Evolutionary conservation across 495 filamentous ascomycete species (phyloP).

Genomic region (Penicillium paxilli): DNA sequence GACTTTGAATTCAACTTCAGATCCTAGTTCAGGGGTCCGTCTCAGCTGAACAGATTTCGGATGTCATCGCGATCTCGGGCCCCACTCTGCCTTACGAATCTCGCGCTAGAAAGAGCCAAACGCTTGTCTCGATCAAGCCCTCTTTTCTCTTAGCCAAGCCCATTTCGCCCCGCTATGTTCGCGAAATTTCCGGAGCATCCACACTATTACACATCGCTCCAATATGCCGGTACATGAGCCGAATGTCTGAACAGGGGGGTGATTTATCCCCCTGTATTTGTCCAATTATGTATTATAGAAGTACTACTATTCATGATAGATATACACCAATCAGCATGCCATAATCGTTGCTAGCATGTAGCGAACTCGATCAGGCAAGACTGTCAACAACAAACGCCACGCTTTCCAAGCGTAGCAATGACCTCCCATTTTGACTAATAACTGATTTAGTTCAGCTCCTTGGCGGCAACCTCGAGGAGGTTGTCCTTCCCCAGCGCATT

Average conservation of each 20-base stretch:
- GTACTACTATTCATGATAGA: background rate
- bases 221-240: background rate
- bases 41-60: background rate
- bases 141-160: background rate
- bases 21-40: background rate
- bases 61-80: background rate
- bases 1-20: too few relatives aligned
- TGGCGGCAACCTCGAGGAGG: conserved; percentile 40
- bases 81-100: background rate
- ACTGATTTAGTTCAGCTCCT: conserved; percentile 8
- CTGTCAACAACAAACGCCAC: too few relatives aligned
- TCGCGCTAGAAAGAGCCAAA: background rate
- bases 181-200: background rate
- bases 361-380: too few relatives aligned
- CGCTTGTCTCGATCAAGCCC: background rate
- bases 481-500: conserved; percentile 56
- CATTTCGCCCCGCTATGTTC: background rate
- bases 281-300: background rate
- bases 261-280: background rate
- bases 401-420: too few relatives aligned
- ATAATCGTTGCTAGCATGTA: too few relatives aligned
- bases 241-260: background rate
- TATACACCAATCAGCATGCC: background rate
- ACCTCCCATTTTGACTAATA: too few relatives aligned
- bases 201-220: background rate